Base-by-base conservation (phyloP, 805 yeast species). In the Sugiyamaella mastotermitis region DNA sequence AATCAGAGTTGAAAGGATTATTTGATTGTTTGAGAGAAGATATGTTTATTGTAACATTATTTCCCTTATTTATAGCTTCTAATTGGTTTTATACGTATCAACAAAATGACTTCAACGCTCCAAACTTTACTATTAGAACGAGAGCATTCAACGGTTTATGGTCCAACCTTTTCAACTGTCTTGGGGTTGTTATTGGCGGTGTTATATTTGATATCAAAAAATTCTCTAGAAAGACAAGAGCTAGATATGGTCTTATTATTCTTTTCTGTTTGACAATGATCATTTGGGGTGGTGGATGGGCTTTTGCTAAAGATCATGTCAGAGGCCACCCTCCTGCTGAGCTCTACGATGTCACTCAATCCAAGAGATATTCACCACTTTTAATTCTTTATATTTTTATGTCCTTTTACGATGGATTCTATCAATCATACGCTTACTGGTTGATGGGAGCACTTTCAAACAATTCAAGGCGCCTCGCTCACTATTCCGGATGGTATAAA, bases 41-140 rank as follows among this genome's bases (percentile, higher is more conserved):
- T 47, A 71, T 71, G 31, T 62, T 57, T 51, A 70, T 75, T 37
- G 52, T 67, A 33, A 54, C 68, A 18, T 48, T 74, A 56, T 69
- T 76, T 64, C 82, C 81, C 72, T 69, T 74, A 75, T 76, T 76
- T 51, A 69, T 71, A 45, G 67, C 77, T 22, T 73, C 81, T 22
- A 76, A 76, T 63, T 76, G 76, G 76, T 76, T 74, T 60, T 74
- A 76, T 63, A 71, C 80, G 28, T 76, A 76, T 55, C 80, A 76
- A 57, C 74, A 71, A 49, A 73, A 74, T 52, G 72, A 70, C 41
- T 64, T 70, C 56, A 76, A 75, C 52, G 72, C 70, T 30, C 71
- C 69, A 14, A 61, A 71, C 34, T 76, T 76, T 58, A 73, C 69
- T 49, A 56, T 75, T 41, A 66, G 80, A 54, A 72, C 82, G 11